Evolutionary conservation across 2,329 filamentous ascomycete species (phyloP), one percentile per base, ranked within the genome.

Genomic region (Talaromyces pinophilus): DNA sequence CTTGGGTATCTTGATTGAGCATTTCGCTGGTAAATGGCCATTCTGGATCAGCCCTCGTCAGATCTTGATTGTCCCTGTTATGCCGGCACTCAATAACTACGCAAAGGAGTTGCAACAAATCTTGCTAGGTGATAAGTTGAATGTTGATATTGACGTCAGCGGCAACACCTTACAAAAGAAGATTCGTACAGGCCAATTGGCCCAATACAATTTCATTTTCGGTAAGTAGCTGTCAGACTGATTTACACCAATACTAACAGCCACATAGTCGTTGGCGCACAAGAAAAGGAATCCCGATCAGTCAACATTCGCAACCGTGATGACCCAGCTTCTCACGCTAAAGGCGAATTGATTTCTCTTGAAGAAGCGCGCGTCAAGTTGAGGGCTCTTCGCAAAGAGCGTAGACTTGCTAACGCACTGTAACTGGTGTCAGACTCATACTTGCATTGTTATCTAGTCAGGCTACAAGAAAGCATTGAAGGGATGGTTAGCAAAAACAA

Each of bases 231-330:
- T 50, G 35, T 63, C 13, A 17, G 5, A 48, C 30, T n/a, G 3
- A 57, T 17, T 60, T 11, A 30, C 44, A 42, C 35, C 46, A 13
- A 40, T n/a, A 40, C 70, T 74, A 65, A 71, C 65, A 64, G 60
- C 44, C 59, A 60, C 8, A 46, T 70, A 82, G 87, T 90, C 42
- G 86, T 90, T 19, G 87, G 87, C 66, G 87, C 86, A 3, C 80
- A 86, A 72, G 87, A 90, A 78, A 84, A 83, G 76, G 83, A 88
- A 69, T 79, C 79, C 22, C 80, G 85, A 67, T 82, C 84, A 3
- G 86, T 89, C 68, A 90, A 89, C 74, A 87, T 89, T 71, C 82
- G 87, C 50, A 89, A 89, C 76, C 81, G 87, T 62, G 87, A 90
- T 71, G 85, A 88, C 70, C 85, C 84, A 19, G 81, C 82, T 50